These are phyloP conservation scores for Colletotrichum melonis DNA, from an alignment of 2,329 filamentous ascomycete species.

Conservation along the genomic window DNA sequence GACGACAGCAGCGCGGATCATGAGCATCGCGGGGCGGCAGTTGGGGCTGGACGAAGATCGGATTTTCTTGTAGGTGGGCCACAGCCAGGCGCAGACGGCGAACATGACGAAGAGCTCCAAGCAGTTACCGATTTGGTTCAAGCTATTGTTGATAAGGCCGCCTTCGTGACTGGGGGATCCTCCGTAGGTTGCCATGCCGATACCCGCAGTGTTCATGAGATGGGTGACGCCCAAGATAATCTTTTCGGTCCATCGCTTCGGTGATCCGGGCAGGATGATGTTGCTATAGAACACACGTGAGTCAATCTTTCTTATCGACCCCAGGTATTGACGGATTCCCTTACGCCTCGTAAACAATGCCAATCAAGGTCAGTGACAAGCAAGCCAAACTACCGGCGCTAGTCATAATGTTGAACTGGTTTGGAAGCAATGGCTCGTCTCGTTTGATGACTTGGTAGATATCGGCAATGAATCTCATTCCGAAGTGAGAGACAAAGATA, in stretches of 20 bases:
- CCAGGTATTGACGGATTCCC: background rate
- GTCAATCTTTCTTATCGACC: background rate
- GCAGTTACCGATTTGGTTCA: slow-evolving; percentile 39
- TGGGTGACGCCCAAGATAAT: slow-evolving; percentile 40
- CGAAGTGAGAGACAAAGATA: slow-evolving; percentile 41
- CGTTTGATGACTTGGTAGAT: slow-evolving; percentile 39
- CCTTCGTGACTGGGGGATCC: slow-evolving; percentile 31
- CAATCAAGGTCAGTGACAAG: slow-evolving; percentile 40
- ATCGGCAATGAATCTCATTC: slow-evolving; percentile 40
- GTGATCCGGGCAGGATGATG: slow-evolving; percentile 36
- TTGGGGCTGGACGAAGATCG: slow-evolving; percentile 25
- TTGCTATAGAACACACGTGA: slow-evolving; percentile 26
- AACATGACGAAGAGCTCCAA: slow-evolving; percentile 39
- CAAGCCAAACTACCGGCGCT: slow-evolving; percentile 43
- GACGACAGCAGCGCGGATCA: slow-evolving; percentile 32
- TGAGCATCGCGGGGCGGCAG: slow-evolving; percentile 31
- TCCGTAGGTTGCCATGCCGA: slow-evolving; percentile 37
- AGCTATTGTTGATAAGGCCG: slow-evolving; percentile 33
- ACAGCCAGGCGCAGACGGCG: slow-evolving; percentile 38
- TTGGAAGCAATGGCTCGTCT: slow-evolving; percentile 38
- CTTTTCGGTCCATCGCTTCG: slow-evolving; percentile 37
- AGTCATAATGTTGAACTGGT: slow-evolving; percentile 41
- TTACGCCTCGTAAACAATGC: slow-evolving; percentile 44
- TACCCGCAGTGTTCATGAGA: slow-evolving; percentile 39
- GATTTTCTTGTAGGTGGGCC: slow-evolving; percentile 36